phyloP scores from a whole-genome alignment of 208 protist genomes.

The Angomonas desouzai region DNA sequence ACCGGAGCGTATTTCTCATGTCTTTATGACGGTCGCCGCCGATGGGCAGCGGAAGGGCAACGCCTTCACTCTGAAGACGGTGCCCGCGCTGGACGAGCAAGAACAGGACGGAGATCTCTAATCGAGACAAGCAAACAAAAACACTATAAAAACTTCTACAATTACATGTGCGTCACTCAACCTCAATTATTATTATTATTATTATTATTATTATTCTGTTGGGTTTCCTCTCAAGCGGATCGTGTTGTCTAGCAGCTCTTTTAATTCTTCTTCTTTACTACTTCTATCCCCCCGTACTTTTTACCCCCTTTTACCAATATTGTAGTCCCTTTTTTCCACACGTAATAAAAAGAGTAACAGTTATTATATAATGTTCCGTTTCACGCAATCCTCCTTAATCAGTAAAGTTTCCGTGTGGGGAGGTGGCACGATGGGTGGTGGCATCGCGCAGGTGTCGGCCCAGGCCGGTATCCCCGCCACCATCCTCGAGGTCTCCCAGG shows the following conservation, averaged over 20 bases:
- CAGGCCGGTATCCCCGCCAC: conserved; percentile 43
- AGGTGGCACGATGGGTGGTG: conserved; percentile 70
- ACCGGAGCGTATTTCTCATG: not conserved
- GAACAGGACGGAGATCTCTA: not conserved
- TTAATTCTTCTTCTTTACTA: too few relatives aligned
- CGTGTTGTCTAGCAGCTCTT: too few relatives aligned
- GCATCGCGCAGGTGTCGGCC: conserved; percentile 64
- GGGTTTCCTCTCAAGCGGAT: too few relatives aligned
- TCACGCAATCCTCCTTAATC: conserved; percentile 11
- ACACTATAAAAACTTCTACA: too few relatives aligned
- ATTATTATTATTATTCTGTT: too few relatives aligned
- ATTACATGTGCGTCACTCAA: too few relatives aligned
- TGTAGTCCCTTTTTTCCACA: too few relatives aligned
- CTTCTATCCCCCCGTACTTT: too few relatives aligned
- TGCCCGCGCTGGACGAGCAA: not conserved
- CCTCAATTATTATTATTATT: too few relatives aligned
- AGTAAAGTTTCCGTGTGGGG: conserved; percentile 44
- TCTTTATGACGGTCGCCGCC: not conserved
- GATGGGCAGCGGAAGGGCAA: not conserved
- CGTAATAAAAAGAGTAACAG: too few relatives aligned
- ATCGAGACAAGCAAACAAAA: too few relatives aligned
- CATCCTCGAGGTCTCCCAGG: conserved; percentile 55
- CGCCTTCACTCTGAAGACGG: not conserved
- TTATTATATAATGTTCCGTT: conserved; percentile 31
- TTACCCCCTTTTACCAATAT: too few relatives aligned